Evolutionary conservation across 352 stramenopile genomes (phyloP).

Genomic region (Pseudoperonospora humuli): DNA sequence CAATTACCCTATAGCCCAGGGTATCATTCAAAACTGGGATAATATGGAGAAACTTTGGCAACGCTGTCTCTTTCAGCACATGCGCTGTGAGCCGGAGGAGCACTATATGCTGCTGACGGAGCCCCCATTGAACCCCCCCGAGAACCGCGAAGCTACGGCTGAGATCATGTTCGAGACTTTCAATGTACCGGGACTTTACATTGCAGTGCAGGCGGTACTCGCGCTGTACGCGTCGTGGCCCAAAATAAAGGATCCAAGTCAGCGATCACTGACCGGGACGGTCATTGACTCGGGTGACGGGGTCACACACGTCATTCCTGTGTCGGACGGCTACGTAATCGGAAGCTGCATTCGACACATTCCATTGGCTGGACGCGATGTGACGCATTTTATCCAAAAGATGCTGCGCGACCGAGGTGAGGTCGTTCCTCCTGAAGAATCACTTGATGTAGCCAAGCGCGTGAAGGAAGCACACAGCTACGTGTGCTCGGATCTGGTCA

Average conservation of each 20-base stretch:
- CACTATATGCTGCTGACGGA: conserved; percentile 91
- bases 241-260: conserved; percentile 76
- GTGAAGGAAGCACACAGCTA: conserved; percentile 95
- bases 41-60: conserved; percentile 95
- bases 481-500: conserved; percentile 91
- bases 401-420: conserved; percentile 90
- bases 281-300: conserved; percentile 93
- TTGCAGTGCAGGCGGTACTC: conserved; percentile 92
- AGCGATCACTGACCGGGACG: conserved; percentile 89
- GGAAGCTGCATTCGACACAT: conserved; percentile 93
- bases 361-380: conserved; percentile 88
- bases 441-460: conserved; percentile 84
- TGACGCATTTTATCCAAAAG: conserved; percentile 94
- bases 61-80: conserved; percentile 89
- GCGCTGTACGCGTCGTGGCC: conserved; percentile 92
- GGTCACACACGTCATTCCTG: conserved; percentile 92
- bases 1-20: conserved; percentile 85
- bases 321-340: conserved; percentile 94
- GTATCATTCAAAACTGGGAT: conserved; percentile 92
- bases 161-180: conserved; percentile 98
- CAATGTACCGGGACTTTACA: conserved; percentile 92
- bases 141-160: conserved; percentile 93
- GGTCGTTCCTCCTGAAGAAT: conserved; percentile 86
- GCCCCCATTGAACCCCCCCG: conserved; percentile 89
- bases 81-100: conserved; percentile 91